Conservation (phyloP, 2,329 filamentous ascomycete species). For the Penicillium sclerotigenum region DNA sequence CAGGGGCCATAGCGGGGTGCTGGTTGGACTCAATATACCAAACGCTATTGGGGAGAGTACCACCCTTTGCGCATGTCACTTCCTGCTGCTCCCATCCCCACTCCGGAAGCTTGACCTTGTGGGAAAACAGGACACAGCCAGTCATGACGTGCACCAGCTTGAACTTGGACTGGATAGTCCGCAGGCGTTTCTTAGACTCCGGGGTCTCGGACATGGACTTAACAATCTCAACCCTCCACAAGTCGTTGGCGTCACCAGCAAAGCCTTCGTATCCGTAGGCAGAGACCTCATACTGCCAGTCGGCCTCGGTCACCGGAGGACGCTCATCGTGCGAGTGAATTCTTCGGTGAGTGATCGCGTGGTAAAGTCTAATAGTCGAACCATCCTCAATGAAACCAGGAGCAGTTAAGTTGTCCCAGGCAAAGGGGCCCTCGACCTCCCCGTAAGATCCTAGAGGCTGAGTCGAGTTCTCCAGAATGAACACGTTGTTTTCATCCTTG, state of each 20-base stretch:
- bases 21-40: constrained; percentile 95
- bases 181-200: constrained; percentile 75
- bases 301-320: constrained; percentile 76
- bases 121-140: constrained; percentile 91
- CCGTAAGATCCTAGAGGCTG: constrained; percentile 77
- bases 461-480: constrained; percentile 92
- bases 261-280: constrained; percentile 98
- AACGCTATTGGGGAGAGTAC: constrained; percentile 89
- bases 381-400: constrained; percentile 71
- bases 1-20: constrained; percentile 70
- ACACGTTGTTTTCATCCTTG: constrained; percentile 98
- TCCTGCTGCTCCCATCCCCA: constrained; percentile 99
- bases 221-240: constrained; percentile 92
- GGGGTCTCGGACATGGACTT: constrained; percentile 79
- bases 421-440: constrained; percentile 73
- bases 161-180: constrained; percentile 97
- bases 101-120: constrained; percentile 97
- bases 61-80: constrained; percentile 91
- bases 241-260: constrained; percentile 91
- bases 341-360: constrained; percentile 76
- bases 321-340: constrained; percentile 93
- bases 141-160: constrained; percentile 94
- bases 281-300: constrained; percentile 95
- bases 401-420: constrained; percentile 74
- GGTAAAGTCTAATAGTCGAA: constrained; percentile 76